Conservation (phyloP, 2,329 filamentous ascomycete genomes). For the Phialophora chinensis region DNA sequence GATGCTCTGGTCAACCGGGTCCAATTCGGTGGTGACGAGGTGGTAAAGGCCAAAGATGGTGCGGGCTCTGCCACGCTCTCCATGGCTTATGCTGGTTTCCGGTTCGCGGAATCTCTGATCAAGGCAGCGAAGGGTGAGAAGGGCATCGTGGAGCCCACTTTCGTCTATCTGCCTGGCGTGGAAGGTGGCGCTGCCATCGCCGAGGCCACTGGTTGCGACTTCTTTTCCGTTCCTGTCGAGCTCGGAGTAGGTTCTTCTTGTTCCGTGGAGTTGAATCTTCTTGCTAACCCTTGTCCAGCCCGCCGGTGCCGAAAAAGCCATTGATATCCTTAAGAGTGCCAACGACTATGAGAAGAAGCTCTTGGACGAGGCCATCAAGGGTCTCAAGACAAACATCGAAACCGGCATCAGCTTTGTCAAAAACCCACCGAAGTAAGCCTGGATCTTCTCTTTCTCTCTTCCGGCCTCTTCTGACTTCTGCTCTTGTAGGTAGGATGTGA, state of each 20-base stretch:
- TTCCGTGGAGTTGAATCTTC: constrained; percentile 16
- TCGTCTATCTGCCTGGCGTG: constrained; percentile 91
- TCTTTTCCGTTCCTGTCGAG: constrained; percentile 95
- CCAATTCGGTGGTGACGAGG: constrained; percentile 97
- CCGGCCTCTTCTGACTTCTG: constrained; percentile 37
- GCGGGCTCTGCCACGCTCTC: constrained; percentile 88
- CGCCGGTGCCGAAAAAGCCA: constrained; percentile 83
- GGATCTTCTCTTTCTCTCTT: constrained; percentile 22
- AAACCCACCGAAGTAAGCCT: constrained; percentile 66
- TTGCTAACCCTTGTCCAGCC: constrained; percentile 60
- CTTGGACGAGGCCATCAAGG: constrained; percentile 74
- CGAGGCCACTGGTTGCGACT: constrained; percentile 84
- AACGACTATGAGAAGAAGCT: constrained; percentile 90
- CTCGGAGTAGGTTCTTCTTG: constrained; percentile 75
- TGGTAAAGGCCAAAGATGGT: constrained; percentile 93
- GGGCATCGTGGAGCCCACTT: constrained; percentile 92
- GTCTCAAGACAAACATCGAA: constrained; percentile 87
- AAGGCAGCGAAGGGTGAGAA: constrained; percentile 87
- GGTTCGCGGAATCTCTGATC: constrained; percentile 95
- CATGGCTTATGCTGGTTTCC: constrained; percentile 95
- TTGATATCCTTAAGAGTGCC: constrained; percentile 76
- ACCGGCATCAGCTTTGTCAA: constrained; percentile 92
- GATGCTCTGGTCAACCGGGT: constrained; percentile 90
- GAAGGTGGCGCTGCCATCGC: constrained; percentile 83
- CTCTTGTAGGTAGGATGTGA: constrained; percentile 34